Evolutionary conservation across 768 basidiomycete genomes (phyloP).

Genomic region (Trametes meyenii): DNA sequence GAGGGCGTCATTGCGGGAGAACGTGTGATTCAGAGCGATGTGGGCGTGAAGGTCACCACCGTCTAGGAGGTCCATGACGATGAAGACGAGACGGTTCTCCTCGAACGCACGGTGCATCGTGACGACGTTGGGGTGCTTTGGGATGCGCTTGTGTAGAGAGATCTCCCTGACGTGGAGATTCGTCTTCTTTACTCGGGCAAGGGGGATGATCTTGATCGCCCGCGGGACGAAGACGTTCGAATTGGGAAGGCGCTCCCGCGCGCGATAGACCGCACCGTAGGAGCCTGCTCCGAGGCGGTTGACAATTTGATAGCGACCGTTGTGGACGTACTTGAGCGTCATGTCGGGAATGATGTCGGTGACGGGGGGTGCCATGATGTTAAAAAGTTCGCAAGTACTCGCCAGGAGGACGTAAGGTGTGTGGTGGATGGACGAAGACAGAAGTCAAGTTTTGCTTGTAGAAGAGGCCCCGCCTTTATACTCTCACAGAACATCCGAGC

Average conservation of each 20-base stretch:
- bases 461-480: background rate
- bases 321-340: constrained; percentile 59
- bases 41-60: constrained; percentile 51
- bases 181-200: background rate
- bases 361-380: constrained; percentile 11
- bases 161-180: constrained; percentile 68
- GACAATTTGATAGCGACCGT: constrained; percentile 76
- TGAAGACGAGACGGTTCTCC: constrained; percentile 64
- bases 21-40: constrained; percentile 39
- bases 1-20: constrained; percentile 47
- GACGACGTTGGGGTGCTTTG: constrained; percentile 64
- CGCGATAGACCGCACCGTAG: constrained; percentile 93
- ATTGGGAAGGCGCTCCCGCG: constrained; percentile 48
- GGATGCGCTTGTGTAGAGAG: constrained; percentile 52
- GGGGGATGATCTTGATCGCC: constrained; percentile 29
- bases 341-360: constrained; percentile 19
- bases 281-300: constrained; percentile 88
- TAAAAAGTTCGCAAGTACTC: constrained; percentile 2
- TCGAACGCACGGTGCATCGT: constrained; percentile 66
- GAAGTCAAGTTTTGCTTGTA: background rate
- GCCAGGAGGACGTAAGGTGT: constrained; percentile 4
- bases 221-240: background rate
- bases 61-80: constrained; percentile 54
- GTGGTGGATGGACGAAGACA: background rate
- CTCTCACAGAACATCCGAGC: background rate